Conservation (phyloP, 257 asterid species). For the Mitragyna speciosa region DNA sequence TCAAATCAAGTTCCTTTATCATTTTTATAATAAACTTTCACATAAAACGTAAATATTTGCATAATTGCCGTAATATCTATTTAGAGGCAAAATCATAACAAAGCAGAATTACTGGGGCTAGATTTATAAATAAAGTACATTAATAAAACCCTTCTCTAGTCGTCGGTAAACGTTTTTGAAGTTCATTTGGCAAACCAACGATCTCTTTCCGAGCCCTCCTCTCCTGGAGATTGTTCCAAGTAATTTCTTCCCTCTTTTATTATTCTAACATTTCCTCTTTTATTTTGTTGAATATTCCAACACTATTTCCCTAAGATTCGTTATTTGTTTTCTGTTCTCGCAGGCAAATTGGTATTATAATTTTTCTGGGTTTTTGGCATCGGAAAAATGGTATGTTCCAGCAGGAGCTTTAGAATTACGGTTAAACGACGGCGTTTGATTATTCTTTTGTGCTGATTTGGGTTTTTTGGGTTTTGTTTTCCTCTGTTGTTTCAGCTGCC, state of each 20-base stretch:
- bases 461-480: conserved; percentile 3
- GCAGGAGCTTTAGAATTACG: neutral
- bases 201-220: neutral
- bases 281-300: neutral
- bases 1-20: no score
- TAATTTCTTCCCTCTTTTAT: neutral
- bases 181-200: neutral
- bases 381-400: conserved; percentile 3
- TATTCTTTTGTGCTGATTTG: neutral
- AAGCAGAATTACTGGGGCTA: neutral
- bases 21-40: no score
- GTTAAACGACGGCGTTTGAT: neutral
- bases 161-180: neutral
- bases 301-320: neutral
- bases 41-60: no score
- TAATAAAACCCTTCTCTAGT: neutral
- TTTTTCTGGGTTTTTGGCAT: neutral
- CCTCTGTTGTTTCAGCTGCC: conserved; percentile 60
- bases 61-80: no score
- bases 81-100: neutral
- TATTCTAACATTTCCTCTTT: no score
- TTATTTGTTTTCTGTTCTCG: neutral
- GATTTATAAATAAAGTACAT: neutral
- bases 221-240: neutral
- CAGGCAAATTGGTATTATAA: neutral